phyloP scores from a whole-genome alignment of 2,329 filamentous ascomycete species.

The Fusarium tricinctum region DNA sequence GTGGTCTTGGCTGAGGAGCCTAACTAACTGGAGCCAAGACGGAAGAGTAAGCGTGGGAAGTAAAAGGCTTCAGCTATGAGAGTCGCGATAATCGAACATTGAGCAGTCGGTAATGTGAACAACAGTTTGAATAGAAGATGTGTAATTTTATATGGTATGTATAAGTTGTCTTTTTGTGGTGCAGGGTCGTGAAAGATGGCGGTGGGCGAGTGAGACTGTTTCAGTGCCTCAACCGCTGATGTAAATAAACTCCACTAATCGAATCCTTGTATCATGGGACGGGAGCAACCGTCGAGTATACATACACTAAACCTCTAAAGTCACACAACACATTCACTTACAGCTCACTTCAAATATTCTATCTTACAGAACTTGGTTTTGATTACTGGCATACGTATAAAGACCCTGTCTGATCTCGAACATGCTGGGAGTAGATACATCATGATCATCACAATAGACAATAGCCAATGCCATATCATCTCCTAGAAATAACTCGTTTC shows the following conservation, averaged over 20 bases:
- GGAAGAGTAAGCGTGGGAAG: conserved; percentile 1
- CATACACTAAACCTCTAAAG: background rate
- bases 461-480: background rate
- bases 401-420: too few species aligned
- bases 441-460: too few species aligned
- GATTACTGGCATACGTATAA: too few species aligned
- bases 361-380: too few species aligned
- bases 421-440: too few species aligned
- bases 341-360: background rate
- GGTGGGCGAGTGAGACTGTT: conserved; percentile 9
- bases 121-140: background rate
- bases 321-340: background rate
- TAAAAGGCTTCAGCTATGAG: background rate
- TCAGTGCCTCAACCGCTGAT: conserved; percentile 8
- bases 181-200: background rate
- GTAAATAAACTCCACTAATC: conserved; percentile 4
- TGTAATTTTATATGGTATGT: background rate
- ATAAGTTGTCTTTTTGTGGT: background rate
- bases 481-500: conserved; percentile 46
- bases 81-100: background rate
- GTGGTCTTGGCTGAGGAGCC: conserved; percentile 2
- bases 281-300: background rate
- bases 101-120: background rate
- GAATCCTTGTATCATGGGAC: conserved; percentile 7
- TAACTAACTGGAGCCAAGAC: conserved; percentile 12